Conservation (phyloP, 148 eudicot genomes). For the Vaccinium vitisidaea region DNA sequence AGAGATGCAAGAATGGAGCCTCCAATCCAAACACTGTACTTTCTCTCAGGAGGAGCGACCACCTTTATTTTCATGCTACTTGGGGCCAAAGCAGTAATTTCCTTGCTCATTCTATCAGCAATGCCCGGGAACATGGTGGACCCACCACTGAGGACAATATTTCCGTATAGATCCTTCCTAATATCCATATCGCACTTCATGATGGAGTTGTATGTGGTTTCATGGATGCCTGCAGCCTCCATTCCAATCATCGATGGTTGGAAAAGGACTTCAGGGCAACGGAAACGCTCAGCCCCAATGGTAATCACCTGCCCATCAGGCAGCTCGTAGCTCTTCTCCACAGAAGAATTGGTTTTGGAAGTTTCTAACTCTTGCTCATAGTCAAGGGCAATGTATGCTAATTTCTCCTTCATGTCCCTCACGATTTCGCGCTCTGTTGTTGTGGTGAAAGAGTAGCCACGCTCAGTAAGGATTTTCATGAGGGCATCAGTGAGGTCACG, state of each 20-base stretch:
- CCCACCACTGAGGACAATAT: conserved; percentile 62
- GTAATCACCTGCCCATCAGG: conserved; percentile 32
- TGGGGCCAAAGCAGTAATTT: conserved; percentile 61
- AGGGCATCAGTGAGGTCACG: conserved; percentile 60
- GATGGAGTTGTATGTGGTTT: conserved; percentile 11
- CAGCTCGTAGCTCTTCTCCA: conserved; percentile 63
- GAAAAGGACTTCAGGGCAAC: conserved; percentile 73
- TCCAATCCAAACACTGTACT: conserved; percentile 60
- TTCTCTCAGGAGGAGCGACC: conserved; percentile 55
- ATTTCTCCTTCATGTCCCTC: conserved; percentile 60
- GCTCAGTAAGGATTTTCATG: conserved; percentile 16
- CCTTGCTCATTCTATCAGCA: conserved; percentile 63
- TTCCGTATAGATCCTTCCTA: conserved; percentile 38
- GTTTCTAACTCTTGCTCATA: conserved; percentile 59
- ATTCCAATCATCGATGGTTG: conserved; percentile 68
- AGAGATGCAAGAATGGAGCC: conserved; percentile 57
- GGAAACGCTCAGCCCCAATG: conserved; percentile 63
- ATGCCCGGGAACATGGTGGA: conserved; percentile 63
- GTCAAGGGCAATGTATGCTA: conserved; percentile 55
- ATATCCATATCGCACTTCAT: background rate
- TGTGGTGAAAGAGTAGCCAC: conserved; percentile 32
- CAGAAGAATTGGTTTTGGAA: conserved; percentile 57
- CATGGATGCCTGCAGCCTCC: conserved; percentile 60
- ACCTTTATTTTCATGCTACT: conserved; percentile 22
- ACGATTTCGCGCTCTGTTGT: conserved; percentile 63